Conservation (phyloP, 768 basidiomycete species). For the Pholiota microspora region DNA sequence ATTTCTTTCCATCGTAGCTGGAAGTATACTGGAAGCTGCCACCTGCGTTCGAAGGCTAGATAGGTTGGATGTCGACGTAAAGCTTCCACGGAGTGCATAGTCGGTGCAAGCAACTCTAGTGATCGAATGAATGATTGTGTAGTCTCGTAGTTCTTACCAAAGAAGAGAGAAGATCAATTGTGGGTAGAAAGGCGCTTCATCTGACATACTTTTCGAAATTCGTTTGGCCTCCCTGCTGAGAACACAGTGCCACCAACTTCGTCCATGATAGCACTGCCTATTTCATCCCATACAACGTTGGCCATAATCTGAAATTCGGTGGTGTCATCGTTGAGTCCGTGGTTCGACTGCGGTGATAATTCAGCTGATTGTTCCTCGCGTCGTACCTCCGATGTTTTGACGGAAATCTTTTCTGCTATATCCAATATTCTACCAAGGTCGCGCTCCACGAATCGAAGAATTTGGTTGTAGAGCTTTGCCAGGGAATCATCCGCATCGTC, state of each 20-base stretch:
- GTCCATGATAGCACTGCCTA: constrained; percentile 76
- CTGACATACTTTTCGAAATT: constrained; percentile 78
- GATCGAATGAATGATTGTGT: constrained; percentile 81
- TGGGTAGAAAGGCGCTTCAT: neutral
- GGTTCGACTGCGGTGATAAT: neutral
- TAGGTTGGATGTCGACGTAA: constrained; percentile 77
- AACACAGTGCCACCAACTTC: constrained; percentile 84
- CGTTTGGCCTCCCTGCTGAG: constrained; percentile 87
- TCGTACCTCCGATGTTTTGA: constrained; percentile 35
- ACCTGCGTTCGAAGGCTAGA: constrained; percentile 72
- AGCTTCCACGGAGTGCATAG: constrained; percentile 59
- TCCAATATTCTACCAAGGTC: constrained; percentile 76
- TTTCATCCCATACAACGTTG: constrained; percentile 86
- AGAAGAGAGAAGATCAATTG: neutral
- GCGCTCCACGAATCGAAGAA: constrained; percentile 78
- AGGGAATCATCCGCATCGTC: constrained; percentile 70
- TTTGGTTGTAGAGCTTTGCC: constrained; percentile 74
- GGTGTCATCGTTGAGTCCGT: constrained; percentile 12
- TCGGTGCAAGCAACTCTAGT: constrained; percentile 82
- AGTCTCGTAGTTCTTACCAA: constrained; percentile 77
- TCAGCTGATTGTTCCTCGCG: constrained; percentile 11
- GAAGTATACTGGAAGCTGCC: constrained; percentile 97
- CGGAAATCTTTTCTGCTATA: constrained; percentile 64
- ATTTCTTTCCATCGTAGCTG: constrained; percentile 98
- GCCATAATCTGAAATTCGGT: constrained; percentile 80